Base-by-base conservation (phyloP, 2,329 filamentous ascomycete genomes). In the Neofusicoccum cordaticola region DNA sequence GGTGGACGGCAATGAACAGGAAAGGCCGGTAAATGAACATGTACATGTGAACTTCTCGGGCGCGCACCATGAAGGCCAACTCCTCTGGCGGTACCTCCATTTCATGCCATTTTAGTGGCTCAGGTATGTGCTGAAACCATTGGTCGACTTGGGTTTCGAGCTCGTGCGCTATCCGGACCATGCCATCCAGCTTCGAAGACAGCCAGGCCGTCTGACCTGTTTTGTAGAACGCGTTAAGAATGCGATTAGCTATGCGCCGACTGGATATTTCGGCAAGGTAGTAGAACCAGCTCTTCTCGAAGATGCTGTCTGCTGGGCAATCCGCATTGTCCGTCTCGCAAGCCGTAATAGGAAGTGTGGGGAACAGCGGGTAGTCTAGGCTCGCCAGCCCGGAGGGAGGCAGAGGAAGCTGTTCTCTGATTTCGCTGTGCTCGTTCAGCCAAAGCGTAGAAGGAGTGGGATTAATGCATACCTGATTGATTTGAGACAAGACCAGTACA, bases 401-500 rank as follows among this genome's bases (percentile, higher is more conserved):
- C 9, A 68, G 62, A 3, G 45, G 45, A 19, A 71, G 65, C 44
- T 70, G 68, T 8, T 69, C 66, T 4, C 63, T 64, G 8, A 67
- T 69, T 52, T 71, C 68, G 50, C 68, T 69, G 37, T 7, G 6
- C 27, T 31, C 2, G 15, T 15, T 39, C 2, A 15, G 3, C 31
- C 12, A 44, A 17, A 12, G 15, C 27, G 4, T 4, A 19, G 42
- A 35, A n/a, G 37, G 12, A 13, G 27, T 31, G 27, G 4, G 27
- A n/a, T 4, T 27, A 31, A 7, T 31, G 15, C 17, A 13, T 62
- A 74, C 73, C 69, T 71, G 66, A 75, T 72, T 13, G 72, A 74
- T 58, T 76, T 76, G 64, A 76, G 66, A 48, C 73, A 76, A 34
- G 73, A 75, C 74, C 74, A 76, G 53, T 75, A 76, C 13, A 76